Conservation (phyloP, 371 early-diverging fungal genomes). For the Nosema muscidifuracis region DNA sequence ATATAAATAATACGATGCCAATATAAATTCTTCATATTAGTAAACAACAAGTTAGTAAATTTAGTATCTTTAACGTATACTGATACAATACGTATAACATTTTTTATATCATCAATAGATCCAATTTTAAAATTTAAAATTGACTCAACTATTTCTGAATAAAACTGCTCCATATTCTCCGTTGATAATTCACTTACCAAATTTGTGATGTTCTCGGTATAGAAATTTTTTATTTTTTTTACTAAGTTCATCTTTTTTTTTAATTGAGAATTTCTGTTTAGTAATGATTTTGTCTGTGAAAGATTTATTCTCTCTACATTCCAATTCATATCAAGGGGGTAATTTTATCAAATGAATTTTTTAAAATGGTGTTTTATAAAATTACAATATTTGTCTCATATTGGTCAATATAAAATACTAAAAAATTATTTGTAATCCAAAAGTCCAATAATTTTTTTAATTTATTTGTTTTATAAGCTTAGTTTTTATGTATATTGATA, state of each 20-base stretch:
- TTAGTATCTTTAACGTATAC: slow-evolving; percentile 10
- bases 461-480: too few relatives aligned
- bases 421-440: too few relatives aligned
- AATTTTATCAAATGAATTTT: neutral
- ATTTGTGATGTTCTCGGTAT: neutral
- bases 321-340: slow-evolving; percentile 23
- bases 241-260: slow-evolving; percentile 47
- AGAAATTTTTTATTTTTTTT: slow-evolving; percentile 33
- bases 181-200: slow-evolving; percentile 9
- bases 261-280: slow-evolving; percentile 25
- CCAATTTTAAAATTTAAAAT: slow-evolving; percentile 1
- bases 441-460: too few relatives aligned
- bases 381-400: too few relatives aligned
- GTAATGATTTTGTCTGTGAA: neutral
- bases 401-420: too few relatives aligned
- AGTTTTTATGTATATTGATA: too few relatives aligned
- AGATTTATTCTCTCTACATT: slow-evolving; percentile 17
- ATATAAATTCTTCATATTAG: neutral
- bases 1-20: slow-evolving; percentile 9
- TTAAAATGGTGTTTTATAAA: too few relatives aligned
- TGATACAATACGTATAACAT: slow-evolving; percentile 15
- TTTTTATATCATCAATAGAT: slow-evolving; percentile 18
- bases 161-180: slow-evolving; percentile 50
- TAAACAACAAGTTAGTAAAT: neutral
- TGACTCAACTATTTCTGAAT: slow-evolving; percentile 32